Percentiles rank a stretch among this genome's conserved stretches.
These are phyloP conservation scores for Diaporthe humulicola DNA, from an alignment of 2,329 filamentous ascomycete species.

Conservation along the genomic window DNA sequence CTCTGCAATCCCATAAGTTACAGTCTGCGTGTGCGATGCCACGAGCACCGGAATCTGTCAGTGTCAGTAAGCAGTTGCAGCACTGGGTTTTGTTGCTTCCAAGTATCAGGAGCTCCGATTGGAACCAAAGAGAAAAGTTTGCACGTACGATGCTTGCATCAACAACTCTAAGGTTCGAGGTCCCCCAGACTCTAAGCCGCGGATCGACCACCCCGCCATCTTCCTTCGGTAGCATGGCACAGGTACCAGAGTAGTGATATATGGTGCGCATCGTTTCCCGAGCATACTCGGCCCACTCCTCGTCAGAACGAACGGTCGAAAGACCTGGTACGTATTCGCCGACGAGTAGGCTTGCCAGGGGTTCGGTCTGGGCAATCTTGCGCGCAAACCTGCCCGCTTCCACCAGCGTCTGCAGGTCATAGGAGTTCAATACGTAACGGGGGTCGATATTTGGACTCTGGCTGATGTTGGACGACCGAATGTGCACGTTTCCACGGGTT, in stretches of 20 bases:
- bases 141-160: slow-evolving; percentile 51
- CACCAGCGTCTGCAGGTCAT: slow-evolving; percentile 46
- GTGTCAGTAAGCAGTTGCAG: not conserved
- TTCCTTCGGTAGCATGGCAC: slow-evolving; percentile 55
- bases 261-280: slow-evolving; percentile 3
- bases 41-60: slow-evolving; percentile 22
- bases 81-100: fast-evolving
- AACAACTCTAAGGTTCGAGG: slow-evolving; percentile 54
- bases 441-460: slow-evolving; percentile 52
- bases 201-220: slow-evolving; percentile 57
- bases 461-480: slow-evolving; percentile 51
- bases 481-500: slow-evolving; percentile 53
- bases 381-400: slow-evolving; percentile 48
- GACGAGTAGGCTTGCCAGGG: slow-evolving; percentile 48
- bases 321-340: slow-evolving; percentile 52
- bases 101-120: not conserved
- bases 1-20: slow-evolving; percentile 32
- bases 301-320: slow-evolving; percentile 41
- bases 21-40: slow-evolving; percentile 24
- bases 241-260: slow-evolving; percentile 56
- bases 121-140: not conserved
- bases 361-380: slow-evolving; percentile 49
- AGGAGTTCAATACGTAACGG: slow-evolving; percentile 47
- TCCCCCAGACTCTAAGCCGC: slow-evolving; percentile 56
- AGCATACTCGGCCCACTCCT: slow-evolving; percentile 39